phyloP scores from a whole-genome alignment of 495 filamentous ascomycete species.

The Penicillium macrosclerotiorum region DNA sequence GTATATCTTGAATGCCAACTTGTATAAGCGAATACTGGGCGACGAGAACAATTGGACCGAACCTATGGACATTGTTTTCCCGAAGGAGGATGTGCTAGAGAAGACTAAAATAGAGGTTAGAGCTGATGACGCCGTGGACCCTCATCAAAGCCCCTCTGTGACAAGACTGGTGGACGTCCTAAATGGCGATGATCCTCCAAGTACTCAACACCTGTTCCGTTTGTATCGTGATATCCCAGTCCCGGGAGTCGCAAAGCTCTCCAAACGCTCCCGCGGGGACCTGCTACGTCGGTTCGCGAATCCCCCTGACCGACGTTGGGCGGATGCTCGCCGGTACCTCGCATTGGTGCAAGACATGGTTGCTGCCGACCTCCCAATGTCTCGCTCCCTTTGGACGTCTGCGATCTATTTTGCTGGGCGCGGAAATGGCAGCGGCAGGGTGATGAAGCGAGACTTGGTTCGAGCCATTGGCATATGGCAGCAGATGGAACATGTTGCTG shows the following conservation, averaged over 20 bases:
- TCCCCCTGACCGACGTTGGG: constrained; percentile 37
- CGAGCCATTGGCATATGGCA: constrained; percentile 79
- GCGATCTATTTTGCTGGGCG: constrained; percentile 77
- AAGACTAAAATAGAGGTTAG: constrained; percentile 5
- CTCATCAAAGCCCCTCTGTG: constrained; percentile 28
- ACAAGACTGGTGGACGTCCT: constrained; percentile 42
- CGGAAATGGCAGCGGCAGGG: constrained; percentile 52
- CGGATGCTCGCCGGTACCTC: constrained; percentile 68
- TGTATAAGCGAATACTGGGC: constrained; percentile 16
- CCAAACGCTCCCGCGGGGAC: constrained; percentile 52
- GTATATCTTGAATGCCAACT: constrained; percentile 8
- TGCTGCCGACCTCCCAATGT: constrained; percentile 60
- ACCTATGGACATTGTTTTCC: constrained; percentile 14
- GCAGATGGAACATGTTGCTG: constrained; percentile 76
- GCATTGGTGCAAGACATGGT: constrained; percentile 81
- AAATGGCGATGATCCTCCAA: constrained; percentile 31
- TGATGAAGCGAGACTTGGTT: constrained; percentile 63
- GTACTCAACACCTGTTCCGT: constrained; percentile 56
- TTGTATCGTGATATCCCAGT: constrained; percentile 59
- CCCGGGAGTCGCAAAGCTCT: constrained; percentile 66
- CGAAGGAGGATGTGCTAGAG: constrained; percentile 6
- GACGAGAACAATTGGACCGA: constrained; percentile 15
- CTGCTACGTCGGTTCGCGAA: constrained; percentile 68
- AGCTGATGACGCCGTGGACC: constrained; percentile 17
- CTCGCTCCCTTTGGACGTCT: constrained; percentile 69